These are phyloP conservation scores for Medicago lupulina DNA, from an alignment of 306 rosid species.

Conservation along the genomic window DNA sequence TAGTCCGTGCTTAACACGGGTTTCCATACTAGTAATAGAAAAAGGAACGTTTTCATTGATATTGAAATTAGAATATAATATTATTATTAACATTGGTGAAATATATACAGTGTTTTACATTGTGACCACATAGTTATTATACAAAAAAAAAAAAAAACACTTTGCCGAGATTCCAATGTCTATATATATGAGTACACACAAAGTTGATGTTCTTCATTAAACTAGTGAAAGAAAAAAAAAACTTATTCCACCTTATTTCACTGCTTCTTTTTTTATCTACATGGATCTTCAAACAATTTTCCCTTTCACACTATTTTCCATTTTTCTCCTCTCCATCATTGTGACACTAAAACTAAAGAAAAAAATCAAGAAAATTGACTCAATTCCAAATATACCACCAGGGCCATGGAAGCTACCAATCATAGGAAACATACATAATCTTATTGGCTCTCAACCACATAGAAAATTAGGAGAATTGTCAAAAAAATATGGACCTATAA, in stretches of 20 bases:
- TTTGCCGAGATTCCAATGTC: background rate
- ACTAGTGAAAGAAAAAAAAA: background rate
- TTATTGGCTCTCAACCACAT: conserved; percentile 41
- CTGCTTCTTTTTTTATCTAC: background rate
- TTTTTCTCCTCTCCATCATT: conserved; percentile 19
- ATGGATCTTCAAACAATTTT: conserved; percentile 18
- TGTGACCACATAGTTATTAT: no score
- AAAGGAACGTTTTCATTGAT: no score
- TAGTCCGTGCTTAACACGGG: no score
- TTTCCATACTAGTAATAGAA: no score
- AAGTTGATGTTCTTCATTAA: background rate
- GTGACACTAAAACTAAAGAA: conserved; percentile 8
- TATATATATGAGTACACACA: background rate
- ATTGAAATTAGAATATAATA: no score
- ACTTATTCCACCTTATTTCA: background rate
- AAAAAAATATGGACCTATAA: conserved; percentile 48
- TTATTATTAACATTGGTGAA: no score
- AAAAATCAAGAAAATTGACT: conserved; percentile 2
- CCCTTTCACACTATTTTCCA: conserved; percentile 2
- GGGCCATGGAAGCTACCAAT: conserved; percentile 39
- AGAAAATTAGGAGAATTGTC: conserved; percentile 42
- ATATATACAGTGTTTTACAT: no score
- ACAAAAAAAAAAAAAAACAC: no score
- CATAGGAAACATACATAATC: conserved; percentile 35
- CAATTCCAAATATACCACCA: conserved; percentile 24